Conservation (phyloP, 345 rosid species). For the Limnanthes douglasii region DNA sequence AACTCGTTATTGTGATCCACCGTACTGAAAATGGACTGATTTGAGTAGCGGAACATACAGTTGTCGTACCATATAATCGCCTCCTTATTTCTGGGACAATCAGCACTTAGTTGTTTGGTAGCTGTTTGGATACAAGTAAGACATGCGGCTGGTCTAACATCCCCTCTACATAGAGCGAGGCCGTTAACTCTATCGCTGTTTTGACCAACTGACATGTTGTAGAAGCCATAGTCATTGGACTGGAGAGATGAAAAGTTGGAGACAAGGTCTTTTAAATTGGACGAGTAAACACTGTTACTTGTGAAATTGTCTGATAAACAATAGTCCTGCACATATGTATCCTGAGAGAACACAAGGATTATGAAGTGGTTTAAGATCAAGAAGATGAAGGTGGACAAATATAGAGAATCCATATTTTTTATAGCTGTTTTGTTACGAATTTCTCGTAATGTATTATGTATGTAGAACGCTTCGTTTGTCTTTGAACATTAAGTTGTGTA, state of each 20-base stretch:
- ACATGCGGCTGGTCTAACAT: constrained; percentile 3
- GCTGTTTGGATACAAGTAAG: neutral
- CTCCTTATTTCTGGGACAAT: constrained; percentile 1
- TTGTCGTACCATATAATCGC: constrained; percentile 3
- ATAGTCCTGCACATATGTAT: too few species aligned
- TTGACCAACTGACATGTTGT: constrained; percentile 12
- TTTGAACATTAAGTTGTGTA: too few species aligned
- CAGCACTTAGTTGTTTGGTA: neutral
- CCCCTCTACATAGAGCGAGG: constrained; percentile 20
- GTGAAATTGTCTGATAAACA: constrained; percentile 20
- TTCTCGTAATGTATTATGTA: too few species aligned
- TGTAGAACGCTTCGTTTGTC: too few species aligned
- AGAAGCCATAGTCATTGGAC: constrained; percentile 4
- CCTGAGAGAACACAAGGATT: too few species aligned
- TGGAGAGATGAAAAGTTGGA: constrained; percentile 6
- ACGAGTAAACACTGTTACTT: constrained; percentile 1
- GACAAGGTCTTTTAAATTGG: constrained; percentile 7
- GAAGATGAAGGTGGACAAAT: too few species aligned
- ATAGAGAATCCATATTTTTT: too few species aligned
- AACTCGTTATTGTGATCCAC: neutral
- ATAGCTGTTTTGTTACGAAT: too few species aligned
- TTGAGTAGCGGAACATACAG: constrained; percentile 8
- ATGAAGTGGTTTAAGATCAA: too few species aligned
- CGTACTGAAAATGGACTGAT: neutral
- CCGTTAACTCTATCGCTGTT: constrained; percentile 4